A percentile compares a stretch with the other conserved stretches of the same genome.
These are phyloP conservation scores for Malassezia dermatis DNA, from an alignment of 1,284 basidiomycete genomes.

Conservation along the genomic window DNA sequence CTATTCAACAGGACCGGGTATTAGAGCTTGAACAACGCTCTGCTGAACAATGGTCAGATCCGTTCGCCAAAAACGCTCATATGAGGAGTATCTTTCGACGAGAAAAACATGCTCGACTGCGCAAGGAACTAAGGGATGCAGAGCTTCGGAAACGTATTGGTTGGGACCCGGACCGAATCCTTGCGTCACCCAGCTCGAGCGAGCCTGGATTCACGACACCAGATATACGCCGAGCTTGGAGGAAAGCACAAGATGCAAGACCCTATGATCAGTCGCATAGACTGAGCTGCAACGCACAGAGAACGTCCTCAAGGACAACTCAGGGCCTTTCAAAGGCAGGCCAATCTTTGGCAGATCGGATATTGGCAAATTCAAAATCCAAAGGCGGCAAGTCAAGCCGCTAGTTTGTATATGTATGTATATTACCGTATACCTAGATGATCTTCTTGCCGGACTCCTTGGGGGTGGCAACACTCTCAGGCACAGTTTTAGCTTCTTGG, in stretches of 20 bases:
- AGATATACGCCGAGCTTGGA: constrained; percentile 1
- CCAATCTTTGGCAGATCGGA: not conserved
- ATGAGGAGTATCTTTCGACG: constrained; percentile 70
- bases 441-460: constrained; percentile 1
- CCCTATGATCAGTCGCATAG: not conserved
- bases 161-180: constrained; percentile 19
- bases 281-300: not conserved
- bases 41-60: constrained; percentile 67
- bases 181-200: constrained; percentile 7
- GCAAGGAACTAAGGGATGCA: constrained; percentile 60
- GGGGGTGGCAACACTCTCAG: not conserved
- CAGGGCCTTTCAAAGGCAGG: not conserved
- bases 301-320: not conserved
- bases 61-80: constrained; percentile 64
- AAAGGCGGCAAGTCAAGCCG: not conserved
- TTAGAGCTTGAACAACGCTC: constrained; percentile 65
- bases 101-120: constrained; percentile 67
- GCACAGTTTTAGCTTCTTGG: not conserved
- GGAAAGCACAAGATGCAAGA: not conserved
- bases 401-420: not conserved
- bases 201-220: constrained; percentile 7
- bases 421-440: constrained; percentile 11
- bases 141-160: constrained; percentile 54
- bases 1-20: constrained; percentile 63
- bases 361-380: not conserved